phyloP scores from a whole-genome alignment of 176 grass and related monocot genomes.

The Lolium multiflorum region DNA sequence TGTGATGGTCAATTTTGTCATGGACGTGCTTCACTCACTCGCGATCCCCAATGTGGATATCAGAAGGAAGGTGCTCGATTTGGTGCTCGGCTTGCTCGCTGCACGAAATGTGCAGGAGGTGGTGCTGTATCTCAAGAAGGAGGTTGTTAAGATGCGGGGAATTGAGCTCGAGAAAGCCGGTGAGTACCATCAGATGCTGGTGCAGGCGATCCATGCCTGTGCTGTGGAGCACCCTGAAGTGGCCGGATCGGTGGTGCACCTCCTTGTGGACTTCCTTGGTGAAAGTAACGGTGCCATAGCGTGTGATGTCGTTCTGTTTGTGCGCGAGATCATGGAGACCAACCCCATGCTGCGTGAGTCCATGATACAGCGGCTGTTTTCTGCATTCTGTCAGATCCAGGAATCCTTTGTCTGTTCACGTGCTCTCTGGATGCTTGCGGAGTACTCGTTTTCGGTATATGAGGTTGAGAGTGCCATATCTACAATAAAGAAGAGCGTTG shows the following conservation, averaged over 20 bases:
- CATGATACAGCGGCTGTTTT: conserved; percentile 64
- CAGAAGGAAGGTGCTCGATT: conserved; percentile 64
- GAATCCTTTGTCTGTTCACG: conserved; percentile 60
- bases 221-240: conserved; percentile 56
- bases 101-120: conserved; percentile 68
- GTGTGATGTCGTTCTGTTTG: conserved; percentile 58
- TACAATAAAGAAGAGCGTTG: conserved; percentile 67
- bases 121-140: conserved; percentile 72
- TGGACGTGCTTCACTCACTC: conserved; percentile 62
- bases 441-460: conserved; percentile 67
- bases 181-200: conserved; percentile 71
- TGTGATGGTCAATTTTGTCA: conserved; percentile 59
- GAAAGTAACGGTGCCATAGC: conserved; percentile 58
- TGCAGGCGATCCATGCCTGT: conserved; percentile 69
- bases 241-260: conserved; percentile 63
- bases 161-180: conserved; percentile 54
- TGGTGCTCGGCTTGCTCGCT: conserved; percentile 64
- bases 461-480: conserved; percentile 63
- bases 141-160: conserved; percentile 62
- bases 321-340: conserved; percentile 74
- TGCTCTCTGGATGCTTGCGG: conserved; percentile 72
- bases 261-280: conserved; percentile 78
- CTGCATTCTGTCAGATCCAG: conserved; percentile 65
- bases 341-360: conserved; percentile 73
- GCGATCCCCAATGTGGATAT: conserved; percentile 59